Conservation (phyloP, 441 rosid species). For the Populus hybrid region DNA sequence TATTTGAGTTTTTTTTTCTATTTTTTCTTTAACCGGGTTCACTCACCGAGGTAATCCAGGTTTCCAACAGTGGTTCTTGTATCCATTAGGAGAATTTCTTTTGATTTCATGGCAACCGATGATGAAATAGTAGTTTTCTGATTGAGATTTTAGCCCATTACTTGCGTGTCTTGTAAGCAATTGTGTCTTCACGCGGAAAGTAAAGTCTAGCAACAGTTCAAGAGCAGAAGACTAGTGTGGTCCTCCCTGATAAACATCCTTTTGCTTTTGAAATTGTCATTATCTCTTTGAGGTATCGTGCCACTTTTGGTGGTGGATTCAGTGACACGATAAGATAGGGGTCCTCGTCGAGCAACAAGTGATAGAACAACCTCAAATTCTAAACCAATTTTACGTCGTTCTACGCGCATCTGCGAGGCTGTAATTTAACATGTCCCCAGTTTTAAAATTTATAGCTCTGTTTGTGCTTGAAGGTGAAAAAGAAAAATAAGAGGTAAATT, state of each 20-base stretch:
- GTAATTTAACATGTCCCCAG: neutral
- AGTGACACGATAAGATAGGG: neutral
- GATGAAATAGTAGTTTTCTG: no score
- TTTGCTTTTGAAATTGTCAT: neutral
- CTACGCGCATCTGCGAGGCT: neutral
- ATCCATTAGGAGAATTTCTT: no score
- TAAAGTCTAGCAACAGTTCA: no score
- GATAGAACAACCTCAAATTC: neutral
- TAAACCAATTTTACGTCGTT: neutral
- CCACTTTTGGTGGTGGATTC: neutral
- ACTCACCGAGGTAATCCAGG: neutral
- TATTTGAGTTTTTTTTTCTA: no score
- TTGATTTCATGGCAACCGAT: no score
- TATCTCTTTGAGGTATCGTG: neutral
- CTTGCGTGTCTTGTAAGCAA: no score
- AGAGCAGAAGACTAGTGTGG: no score
- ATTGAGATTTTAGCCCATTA: no score
- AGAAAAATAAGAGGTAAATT: neutral
- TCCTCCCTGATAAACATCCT: no score
- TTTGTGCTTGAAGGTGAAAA: neutral
- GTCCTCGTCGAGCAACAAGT: neutral
- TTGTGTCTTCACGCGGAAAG: no score
- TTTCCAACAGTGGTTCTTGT: neutral
- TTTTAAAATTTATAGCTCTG: no score
- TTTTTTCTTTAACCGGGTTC: no score